Evolutionary conservation across 1,284 basidiomycete genomes (phyloP).

Genomic region (Leccinum laetum): DNA sequence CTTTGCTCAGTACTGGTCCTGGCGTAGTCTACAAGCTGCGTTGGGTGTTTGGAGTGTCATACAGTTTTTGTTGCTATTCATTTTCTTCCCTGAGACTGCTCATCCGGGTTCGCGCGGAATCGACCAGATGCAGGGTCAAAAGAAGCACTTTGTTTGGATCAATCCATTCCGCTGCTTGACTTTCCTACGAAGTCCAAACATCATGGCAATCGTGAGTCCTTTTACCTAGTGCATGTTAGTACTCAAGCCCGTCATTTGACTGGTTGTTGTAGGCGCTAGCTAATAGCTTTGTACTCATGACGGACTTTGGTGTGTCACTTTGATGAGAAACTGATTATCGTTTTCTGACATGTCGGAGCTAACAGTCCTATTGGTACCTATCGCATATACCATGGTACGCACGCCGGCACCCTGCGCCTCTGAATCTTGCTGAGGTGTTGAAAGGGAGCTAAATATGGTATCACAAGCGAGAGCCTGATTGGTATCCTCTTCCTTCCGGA

Average conservation of each 20-base stretch:
- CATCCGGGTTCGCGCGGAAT: constrained; percentile 51
- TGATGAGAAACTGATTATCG: not conserved
- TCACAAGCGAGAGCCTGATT: constrained; percentile 57
- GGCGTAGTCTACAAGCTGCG: constrained; percentile 65
- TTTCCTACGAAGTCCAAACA: constrained; percentile 59
- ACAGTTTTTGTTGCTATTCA: constrained; percentile 44
- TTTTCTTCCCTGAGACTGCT: constrained; percentile 72
- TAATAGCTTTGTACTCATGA: constrained; percentile 39
- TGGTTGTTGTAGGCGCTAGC: constrained; percentile 39
- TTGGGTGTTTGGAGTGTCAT: constrained; percentile 47
- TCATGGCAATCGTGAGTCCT: constrained; percentile 51
- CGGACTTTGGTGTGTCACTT: constrained; percentile 44
- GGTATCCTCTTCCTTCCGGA: constrained; percentile 61
- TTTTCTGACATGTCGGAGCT: not conserved
- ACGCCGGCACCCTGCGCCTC: not conserved
- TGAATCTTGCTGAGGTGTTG: constrained; percentile 7
- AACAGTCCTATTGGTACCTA: constrained; percentile 37
- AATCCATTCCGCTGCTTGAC: constrained; percentile 59
- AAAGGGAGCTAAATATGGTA: constrained; percentile 57
- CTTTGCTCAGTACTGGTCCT: constrained; percentile 58
- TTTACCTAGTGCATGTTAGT: not conserved
- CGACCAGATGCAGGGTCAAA: constrained; percentile 36
- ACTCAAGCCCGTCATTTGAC: not conserved
- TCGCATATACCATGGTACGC: constrained; percentile 34
- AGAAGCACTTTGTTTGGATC: constrained; percentile 47